These are phyloP conservation scores for Agaricus blazei DNA, from an alignment of 768 basidiomycete species.

Conservation along the genomic window DNA sequence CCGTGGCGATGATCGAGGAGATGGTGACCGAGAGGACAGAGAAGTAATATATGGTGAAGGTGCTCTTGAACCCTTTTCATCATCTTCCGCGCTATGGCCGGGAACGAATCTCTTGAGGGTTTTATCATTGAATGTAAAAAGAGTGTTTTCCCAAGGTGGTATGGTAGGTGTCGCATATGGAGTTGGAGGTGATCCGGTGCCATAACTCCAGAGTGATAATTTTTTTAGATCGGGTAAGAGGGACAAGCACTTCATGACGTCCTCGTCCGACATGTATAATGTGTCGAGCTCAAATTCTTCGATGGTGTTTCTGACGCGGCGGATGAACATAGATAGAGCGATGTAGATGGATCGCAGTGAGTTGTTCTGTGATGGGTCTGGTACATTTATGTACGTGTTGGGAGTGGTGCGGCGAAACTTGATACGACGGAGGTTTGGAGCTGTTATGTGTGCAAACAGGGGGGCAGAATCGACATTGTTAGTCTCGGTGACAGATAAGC, in stretches of 20 bases:
- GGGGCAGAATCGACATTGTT: constrained; percentile 8
- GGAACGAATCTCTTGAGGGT: constrained; percentile 5
- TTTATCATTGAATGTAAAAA: constrained; percentile 7
- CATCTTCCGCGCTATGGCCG: neutral
- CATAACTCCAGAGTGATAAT: constrained; percentile 7
- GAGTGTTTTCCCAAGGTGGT: neutral
- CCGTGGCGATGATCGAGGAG: neutral
- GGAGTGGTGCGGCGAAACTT: constrained; percentile 8
- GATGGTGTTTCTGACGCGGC: neutral
- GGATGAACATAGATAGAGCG: constrained; percentile 7
- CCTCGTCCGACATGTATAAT: constrained; percentile 1
- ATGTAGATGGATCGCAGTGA: neutral
- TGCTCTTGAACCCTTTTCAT: neutral
- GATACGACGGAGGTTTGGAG: constrained; percentile 4
- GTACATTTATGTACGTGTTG: neutral
- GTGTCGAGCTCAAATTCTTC: constrained; percentile 8
- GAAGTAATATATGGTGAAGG: neutral
- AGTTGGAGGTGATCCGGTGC: neutral
- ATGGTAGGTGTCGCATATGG: constrained; percentile 1
- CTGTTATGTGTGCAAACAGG: constrained; percentile 1
- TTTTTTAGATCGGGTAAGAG: constrained; percentile 2
- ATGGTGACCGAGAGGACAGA: neutral
- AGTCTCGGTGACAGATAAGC: constrained; percentile 6
- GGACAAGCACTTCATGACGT: constrained; percentile 9
- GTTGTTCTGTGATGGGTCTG: neutral